A percentile compares a stretch with the other conserved stretches of the same genome.
Evolutionary conservation across 306 rosid genomes (phyloP).

Genomic region (Cucurbita maxima): DNA sequence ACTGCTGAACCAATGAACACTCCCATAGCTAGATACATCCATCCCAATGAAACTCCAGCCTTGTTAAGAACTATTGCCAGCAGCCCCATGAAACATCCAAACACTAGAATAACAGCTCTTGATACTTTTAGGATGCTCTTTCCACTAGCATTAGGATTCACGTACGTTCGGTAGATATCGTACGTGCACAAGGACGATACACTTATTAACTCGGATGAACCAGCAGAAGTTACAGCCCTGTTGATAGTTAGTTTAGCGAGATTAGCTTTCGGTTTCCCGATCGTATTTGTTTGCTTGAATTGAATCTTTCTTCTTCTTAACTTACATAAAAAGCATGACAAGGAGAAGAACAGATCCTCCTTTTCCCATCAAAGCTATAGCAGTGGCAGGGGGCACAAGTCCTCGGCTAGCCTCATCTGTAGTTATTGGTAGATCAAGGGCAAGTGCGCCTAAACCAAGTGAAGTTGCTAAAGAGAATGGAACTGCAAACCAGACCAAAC

Average conservation of each 20-base stretch:
- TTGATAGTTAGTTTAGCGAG: not conserved
- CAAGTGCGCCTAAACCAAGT: slow-evolving; percentile 82
- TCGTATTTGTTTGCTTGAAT: not conserved
- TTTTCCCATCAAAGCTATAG: slow-evolving; percentile 90
- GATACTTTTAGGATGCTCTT: slow-evolving; percentile 65
- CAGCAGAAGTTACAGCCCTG: slow-evolving; percentile 98
- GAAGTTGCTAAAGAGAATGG: slow-evolving; percentile 93
- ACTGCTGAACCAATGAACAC: slow-evolving; percentile 87
- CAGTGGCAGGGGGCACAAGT: slow-evolving; percentile 91
- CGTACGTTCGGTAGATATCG: slow-evolving; percentile 71
- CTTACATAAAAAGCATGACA: slow-evolving; percentile 92
- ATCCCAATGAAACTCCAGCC: slow-evolving; percentile 75
- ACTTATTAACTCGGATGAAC: slow-evolving; percentile 79
- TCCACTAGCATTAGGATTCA: slow-evolving; percentile 72
- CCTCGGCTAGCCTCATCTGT: slow-evolving; percentile 69
- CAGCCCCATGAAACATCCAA: slow-evolving; percentile 79
- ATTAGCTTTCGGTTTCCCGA: not conserved
- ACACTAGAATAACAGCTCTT: slow-evolving; percentile 44
- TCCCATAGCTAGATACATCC: slow-evolving; percentile 97
- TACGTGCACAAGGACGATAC: slow-evolving; percentile 81
- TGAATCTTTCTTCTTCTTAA: slow-evolving; percentile 3
- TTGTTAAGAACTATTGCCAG: slow-evolving; percentile 69
- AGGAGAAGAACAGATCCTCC: slow-evolving; percentile 87
- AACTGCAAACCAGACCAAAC: slow-evolving; percentile 95
- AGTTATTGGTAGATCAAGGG: slow-evolving; percentile 73